Base-by-base conservation (phyloP, 179 eudicot species). In the Sideroxylon spinosum region DNA sequence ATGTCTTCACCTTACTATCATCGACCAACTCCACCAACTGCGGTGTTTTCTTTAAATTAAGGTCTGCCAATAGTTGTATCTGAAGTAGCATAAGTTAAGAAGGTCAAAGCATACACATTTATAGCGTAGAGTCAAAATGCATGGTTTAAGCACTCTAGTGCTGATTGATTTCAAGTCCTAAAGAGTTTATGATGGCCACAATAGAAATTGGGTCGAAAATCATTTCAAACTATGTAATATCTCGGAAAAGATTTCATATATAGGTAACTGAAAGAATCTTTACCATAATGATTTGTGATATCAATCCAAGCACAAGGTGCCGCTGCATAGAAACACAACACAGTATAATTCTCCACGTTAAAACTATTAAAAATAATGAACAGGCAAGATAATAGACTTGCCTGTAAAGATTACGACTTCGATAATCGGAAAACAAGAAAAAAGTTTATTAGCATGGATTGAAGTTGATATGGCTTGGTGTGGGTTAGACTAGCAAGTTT, bases 31-130 rank as follows among this genome's bases (percentile, higher is more conserved):
- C 98, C 81, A 95, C 90, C 80, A 95, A 68, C 75, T 95, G 99
- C 78, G 99, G 99, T 48, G 99, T 95, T 84, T 91, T 95, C 91
- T 87, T 94, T 64, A 95, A 85, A 86, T 95, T 94, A 83, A 95
- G 99, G 82, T 95, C 99, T 13, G 99, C 97, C 84, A 95, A 78
- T 65, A 95, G 90, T 94, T 95, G 99, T 84, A 95, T 95, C 99
- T 95, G 76, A 71, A 76, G 52, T n/a, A 75, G 75, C 62, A 79
- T 25, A 59, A 62, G 77, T 20, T 68, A 69, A 28, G 70, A 76
- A 19, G 70, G 67, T 80, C 74, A 77, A 60, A 37, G 17, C 53
- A 64, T 64, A 68, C 16, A n/a, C 73, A 65, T 56, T 7, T n/a
- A 52, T 44, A 52, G 3, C 66, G 32, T 61, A 63, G 37, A 81